These are phyloP conservation scores for Lepidium aucheri DNA, from an alignment of 345 rosid genomes.

Conservation along the genomic window DNA sequence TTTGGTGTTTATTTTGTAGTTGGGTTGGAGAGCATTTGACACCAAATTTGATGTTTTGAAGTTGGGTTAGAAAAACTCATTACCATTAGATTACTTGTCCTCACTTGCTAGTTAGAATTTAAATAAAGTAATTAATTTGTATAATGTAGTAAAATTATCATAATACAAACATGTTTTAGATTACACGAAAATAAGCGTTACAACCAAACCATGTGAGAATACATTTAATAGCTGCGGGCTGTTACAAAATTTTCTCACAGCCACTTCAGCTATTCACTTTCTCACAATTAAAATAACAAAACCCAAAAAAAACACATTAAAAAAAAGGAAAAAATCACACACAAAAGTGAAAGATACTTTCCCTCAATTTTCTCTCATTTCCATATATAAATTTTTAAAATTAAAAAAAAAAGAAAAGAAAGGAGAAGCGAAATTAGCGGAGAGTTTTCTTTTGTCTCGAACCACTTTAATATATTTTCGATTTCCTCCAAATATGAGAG, in stretches of 20 bases:
- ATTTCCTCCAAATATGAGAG: constrained; percentile 1
- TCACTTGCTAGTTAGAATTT: too few relatives aligned
- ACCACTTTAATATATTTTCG: constrained; percentile 16
- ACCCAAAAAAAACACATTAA: background rate
- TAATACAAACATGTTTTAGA: constrained; percentile 11
- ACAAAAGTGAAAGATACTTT: constrained; percentile 28
- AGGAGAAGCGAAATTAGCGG: constrained; percentile 26
- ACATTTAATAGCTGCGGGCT: constrained; percentile 29
- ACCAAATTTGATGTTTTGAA: too few relatives aligned
- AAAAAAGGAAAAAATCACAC: constrained; percentile 5
- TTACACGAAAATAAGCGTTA: constrained; percentile 22
- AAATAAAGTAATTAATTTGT: too few relatives aligned
- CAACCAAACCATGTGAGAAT: constrained; percentile 20
- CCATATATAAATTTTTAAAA: constrained; percentile 7
- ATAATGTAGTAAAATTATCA: background rate
- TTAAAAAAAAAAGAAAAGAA: background rate
- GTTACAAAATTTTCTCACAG: constrained; percentile 29
- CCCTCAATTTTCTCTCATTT: constrained; percentile 4
- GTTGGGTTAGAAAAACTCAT: too few relatives aligned
- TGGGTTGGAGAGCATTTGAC: too few relatives aligned
- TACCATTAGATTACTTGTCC: too few relatives aligned
- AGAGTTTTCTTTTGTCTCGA: constrained; percentile 19
- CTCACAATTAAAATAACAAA: constrained; percentile 19
- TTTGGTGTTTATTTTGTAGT: too few relatives aligned
- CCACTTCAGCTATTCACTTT: constrained; percentile 23